phyloP scores from a whole-genome alignment of 2,329 filamentous ascomycete genomes.

The Trichoderma breve region DNA sequence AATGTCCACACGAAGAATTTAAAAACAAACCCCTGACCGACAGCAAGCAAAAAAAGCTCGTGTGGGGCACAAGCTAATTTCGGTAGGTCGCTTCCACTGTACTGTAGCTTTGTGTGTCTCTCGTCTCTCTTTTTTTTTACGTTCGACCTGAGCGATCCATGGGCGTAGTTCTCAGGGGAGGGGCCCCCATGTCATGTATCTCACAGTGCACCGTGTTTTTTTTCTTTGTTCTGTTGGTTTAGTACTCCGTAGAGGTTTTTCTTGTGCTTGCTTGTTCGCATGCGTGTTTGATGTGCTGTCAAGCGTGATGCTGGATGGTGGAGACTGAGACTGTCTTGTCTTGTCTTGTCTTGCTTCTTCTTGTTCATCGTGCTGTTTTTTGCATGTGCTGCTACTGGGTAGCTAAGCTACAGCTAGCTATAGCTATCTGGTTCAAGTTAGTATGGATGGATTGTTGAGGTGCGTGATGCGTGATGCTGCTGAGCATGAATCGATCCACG shows the following conservation, averaged over 20 bases:
- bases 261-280: background rate
- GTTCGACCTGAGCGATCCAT: slow-evolving; percentile 4
- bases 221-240: background rate
- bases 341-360: background rate
- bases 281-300: slow-evolving; percentile 14
- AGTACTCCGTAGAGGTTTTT: background rate
- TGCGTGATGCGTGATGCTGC: background rate
- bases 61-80: background rate
- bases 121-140: background rate
- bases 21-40: background rate
- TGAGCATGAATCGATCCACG: background rate
- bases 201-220: slow-evolving; percentile 10
- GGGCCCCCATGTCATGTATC: slow-evolving; percentile 2
- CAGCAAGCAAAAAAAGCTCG: background rate
- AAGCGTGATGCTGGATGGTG: background rate
- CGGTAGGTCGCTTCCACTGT: slow-evolving; percentile 3
- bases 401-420: background rate
- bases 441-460: background rate
- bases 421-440: background rate
- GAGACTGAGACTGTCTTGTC: background rate
- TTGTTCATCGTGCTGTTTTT: background rate
- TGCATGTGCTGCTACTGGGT: background rate
- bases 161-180: slow-evolving; percentile 15
- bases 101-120: background rate
- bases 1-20: background rate